These are phyloP conservation scores for Ilyonectria robusta DNA, from an alignment of 2,329 filamentous ascomycete genomes.

Conservation along the genomic window DNA sequence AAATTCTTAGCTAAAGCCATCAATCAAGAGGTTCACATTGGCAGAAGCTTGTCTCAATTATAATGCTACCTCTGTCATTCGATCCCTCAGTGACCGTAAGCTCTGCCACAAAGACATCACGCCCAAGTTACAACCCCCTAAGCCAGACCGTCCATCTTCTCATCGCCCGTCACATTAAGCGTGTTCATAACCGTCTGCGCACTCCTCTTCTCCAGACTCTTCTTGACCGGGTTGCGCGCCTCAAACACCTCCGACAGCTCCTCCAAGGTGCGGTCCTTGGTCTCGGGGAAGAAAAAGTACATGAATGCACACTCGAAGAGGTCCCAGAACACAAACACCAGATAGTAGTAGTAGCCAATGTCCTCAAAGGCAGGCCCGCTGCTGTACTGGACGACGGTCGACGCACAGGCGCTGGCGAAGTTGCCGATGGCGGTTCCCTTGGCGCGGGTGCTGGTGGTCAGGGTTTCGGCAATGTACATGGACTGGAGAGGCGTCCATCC, in stretches of 20 bases:
- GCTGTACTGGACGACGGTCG: slow-evolving; percentile 60
- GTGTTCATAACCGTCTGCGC: slow-evolving; percentile 61
- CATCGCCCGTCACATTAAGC: slow-evolving; percentile 48
- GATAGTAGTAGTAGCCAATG: slow-evolving; percentile 62
- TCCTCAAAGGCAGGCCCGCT: slow-evolving; percentile 59
- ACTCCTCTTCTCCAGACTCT: slow-evolving; percentile 59
- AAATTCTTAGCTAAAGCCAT: neutral
- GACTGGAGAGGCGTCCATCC: slow-evolving; percentile 65
- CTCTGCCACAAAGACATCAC: neutral
- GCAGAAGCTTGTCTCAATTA: neutral
- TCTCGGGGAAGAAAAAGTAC: slow-evolving; percentile 66
- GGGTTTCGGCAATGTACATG: slow-evolving; percentile 64
- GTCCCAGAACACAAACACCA: slow-evolving; percentile 63
- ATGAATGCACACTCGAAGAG: slow-evolving; percentile 58
- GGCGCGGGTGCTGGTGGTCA: slow-evolving; percentile 61
- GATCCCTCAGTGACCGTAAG: neutral
- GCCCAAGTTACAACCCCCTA: neutral
- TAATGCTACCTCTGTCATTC: neutral
- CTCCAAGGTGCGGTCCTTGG: slow-evolving; percentile 65
- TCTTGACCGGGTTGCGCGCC: slow-evolving; percentile 61
- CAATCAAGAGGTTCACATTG: neutral
- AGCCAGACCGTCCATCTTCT: slow-evolving; percentile 44
- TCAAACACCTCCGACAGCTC: slow-evolving; percentile 67
- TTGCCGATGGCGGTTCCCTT: slow-evolving; percentile 62
- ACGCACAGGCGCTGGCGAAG: slow-evolving; percentile 55